Percentiles rank a stretch among this genome's conserved stretches.
These are phyloP conservation scores for Mucor racemosus DNA, from an alignment of 371 early-diverging fungal genomes.

Conservation along the genomic window DNA sequence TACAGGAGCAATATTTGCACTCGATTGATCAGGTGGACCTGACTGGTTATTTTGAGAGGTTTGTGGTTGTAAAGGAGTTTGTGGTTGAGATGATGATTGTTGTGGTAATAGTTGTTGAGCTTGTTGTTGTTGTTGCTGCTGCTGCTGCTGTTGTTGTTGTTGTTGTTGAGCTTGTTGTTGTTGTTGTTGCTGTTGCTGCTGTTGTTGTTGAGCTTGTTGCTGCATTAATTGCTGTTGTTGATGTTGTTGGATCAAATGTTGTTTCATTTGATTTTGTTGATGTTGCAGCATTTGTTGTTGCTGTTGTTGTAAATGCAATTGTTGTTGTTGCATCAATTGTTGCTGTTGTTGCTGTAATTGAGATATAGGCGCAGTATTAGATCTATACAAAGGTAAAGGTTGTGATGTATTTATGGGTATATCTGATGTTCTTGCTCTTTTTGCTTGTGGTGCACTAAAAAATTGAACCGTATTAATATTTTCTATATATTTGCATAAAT, in stretches of 20 bases:
- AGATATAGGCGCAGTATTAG: conserved; percentile 16
- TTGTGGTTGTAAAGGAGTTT: conserved; percentile 7
- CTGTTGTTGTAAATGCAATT: conserved; percentile 5
- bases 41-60: conserved; percentile 1
- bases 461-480: not conserved
- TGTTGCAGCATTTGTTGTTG: conserved; percentile 17
- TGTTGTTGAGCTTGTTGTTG: conserved; percentile 15
- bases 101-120: conserved; percentile 8
- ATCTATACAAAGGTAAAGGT: conserved; percentile 26
- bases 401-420: conserved; percentile 36
- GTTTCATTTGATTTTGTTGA: conserved; percentile 23
- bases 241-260: conserved; percentile 21
- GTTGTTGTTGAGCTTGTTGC: conserved; percentile 16
- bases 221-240: conserved; percentile 19
- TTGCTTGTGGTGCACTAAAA: conserved; percentile 35
- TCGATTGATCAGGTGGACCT: not conserved
- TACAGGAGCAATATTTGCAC: not conserved
- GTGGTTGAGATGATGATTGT: conserved; percentile 12
- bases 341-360: conserved; percentile 7
- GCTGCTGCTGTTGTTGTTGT: too few relatives aligned
- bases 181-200: conserved; percentile 20
- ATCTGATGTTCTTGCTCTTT: conserved; percentile 34
- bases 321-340: conserved; percentile 12
- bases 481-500: not conserved
- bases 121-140: too few relatives aligned